Base-by-base conservation (phyloP, 2,329 filamentous ascomycete species). In the Chaetomium sp. region DNA sequence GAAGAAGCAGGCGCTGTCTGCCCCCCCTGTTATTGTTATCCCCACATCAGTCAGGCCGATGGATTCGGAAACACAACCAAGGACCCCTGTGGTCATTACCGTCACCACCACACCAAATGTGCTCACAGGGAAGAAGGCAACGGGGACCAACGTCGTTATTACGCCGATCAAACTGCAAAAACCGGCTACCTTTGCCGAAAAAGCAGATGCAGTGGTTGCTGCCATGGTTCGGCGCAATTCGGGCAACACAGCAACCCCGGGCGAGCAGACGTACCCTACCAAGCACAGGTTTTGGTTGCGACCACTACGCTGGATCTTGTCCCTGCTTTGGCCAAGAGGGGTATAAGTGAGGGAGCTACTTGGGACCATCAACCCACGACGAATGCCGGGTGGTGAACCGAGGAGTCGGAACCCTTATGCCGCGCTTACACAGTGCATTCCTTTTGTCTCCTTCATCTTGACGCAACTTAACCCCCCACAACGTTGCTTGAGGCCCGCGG, bases 151-250 rank as follows among this genome's bases (percentile, higher is more conserved):
- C 40, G 11, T n/a, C 11, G 10, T 5, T n/a, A 12, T 27, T 27
- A 11, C 34, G 5, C n/a, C 40, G 4, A 38, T 6, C 10, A 12
- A 32, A 10, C 7, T 35, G 10, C 51, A 42, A 38, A 47, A 14
- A n/a, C 51, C 43, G 10, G n/a, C 47, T 5, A 57, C 43, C 5
- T 47, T 54, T 1, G 49, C 56, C 3, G 49, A 53, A 11, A 54
- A 55, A 36, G 52, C 56, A 1, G 56, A 55, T 19, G 49, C 44
- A 2, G 48, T 54, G 6, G 38, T 57, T 1, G 38, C 52, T 3
- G 51, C 55, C 5, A 41, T 58, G 38, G 49, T 52, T 12, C 44
- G 56, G 40, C 48, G 49, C 35, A 58, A 52, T 45, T 49, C 52
- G 38, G 48, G 51, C 35, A 44, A 41, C 10, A n/a, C 12, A 4